A percentile compares a stretch with the other conserved stretches of the same genome.
phyloP scores from a whole-genome alignment of 768 basidiomycete genomes.

The Collybia nuda region DNA sequence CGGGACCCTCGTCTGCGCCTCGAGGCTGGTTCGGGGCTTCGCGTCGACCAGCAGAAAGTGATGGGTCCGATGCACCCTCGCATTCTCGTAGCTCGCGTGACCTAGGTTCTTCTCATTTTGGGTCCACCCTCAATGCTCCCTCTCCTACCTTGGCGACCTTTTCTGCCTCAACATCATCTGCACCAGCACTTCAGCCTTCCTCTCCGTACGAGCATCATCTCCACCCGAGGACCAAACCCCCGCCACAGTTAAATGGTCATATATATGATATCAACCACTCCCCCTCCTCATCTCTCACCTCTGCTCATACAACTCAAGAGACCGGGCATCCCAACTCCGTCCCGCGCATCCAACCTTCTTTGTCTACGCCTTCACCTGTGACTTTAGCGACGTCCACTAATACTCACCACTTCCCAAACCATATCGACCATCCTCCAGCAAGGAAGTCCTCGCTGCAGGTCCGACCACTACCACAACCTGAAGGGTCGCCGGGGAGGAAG shows the following conservation, averaged over 20 bases:
- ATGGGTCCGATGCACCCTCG: neutral
- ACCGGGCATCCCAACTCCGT: constrained; percentile 12
- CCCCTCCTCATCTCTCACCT: too few species aligned
- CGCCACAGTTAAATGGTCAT: too few species aligned
- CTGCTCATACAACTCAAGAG: neutral
- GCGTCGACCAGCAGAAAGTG: constrained; percentile 22
- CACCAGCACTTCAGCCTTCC: too few species aligned
- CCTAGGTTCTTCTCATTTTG: too few species aligned
- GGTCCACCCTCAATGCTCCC: too few species aligned
- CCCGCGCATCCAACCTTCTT: constrained; percentile 7
- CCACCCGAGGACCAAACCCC: too few species aligned
- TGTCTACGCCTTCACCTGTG: constrained; percentile 8
- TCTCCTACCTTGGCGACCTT: too few species aligned
- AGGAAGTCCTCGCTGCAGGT: constrained; percentile 1
- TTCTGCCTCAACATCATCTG: too few species aligned
- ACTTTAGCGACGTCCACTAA: neutral
- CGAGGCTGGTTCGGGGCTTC: constrained; percentile 25
- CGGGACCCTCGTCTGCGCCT: constrained; percentile 1
- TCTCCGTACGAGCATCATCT: too few species aligned
- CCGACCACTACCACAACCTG: neutral
- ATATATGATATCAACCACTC: too few species aligned
- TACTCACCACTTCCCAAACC: neutral
- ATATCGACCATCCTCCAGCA: neutral
- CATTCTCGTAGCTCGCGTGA: neutral
- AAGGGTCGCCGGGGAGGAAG: constrained; percentile 7